A percentile compares a stretch with the other conserved stretches of the same genome.
Conservation (phyloP, 805 yeast genomes). For the Candida incommunis region DNA sequence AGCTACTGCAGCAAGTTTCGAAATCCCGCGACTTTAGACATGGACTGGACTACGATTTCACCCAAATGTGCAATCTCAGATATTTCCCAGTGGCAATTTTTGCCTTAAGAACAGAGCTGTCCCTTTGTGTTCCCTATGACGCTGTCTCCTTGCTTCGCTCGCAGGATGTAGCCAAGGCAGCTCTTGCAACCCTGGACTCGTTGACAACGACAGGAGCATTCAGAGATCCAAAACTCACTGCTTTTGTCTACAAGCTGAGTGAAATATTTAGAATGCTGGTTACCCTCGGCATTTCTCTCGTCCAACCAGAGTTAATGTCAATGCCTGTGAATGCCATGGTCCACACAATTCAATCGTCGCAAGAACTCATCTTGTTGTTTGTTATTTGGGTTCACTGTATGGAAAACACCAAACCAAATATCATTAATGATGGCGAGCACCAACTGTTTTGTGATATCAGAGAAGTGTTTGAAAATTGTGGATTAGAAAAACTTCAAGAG, state of each 20-base stretch:
- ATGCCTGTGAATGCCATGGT: not conserved
- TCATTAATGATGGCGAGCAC: not conserved
- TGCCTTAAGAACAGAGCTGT: not conserved
- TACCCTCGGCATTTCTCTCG: not conserved
- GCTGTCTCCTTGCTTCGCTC: not conserved
- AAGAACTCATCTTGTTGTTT: not conserved
- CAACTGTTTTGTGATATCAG: not conserved
- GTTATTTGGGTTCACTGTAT: not conserved
- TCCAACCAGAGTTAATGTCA: not conserved
- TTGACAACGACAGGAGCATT: not conserved
- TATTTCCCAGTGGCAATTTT: not conserved
- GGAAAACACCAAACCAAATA: not conserved
- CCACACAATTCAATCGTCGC: not conserved
- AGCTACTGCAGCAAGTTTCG: not conserved
- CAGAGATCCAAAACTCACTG: not conserved
- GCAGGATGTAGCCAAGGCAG: not conserved
- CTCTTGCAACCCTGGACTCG: not conserved
- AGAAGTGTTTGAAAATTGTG: not conserved
- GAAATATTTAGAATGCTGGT: not conserved
- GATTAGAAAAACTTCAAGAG: not conserved
- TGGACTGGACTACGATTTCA: not conserved
- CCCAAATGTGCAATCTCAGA: not conserved
- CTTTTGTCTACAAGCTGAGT: not conserved
- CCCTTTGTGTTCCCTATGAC: not conserved
- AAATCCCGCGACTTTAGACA: not conserved